Conservation (phyloP, 495 filamentous ascomycete genomes). For the Hypoxylon rickii region DNA sequence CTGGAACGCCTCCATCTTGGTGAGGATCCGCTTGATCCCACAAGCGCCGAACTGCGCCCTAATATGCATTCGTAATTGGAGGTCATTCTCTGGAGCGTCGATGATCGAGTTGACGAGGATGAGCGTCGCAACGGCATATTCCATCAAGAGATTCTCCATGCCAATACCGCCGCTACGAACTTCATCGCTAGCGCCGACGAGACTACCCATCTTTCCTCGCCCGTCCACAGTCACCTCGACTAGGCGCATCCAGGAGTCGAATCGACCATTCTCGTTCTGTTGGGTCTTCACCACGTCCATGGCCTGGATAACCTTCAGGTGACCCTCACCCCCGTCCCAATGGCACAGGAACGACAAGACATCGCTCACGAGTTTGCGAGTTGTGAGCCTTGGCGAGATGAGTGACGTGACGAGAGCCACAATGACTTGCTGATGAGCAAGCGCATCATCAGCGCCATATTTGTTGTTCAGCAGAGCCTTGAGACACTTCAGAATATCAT, state of each 20-base stretch:
- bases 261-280: constrained; percentile 91
- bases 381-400: constrained; percentile 86
- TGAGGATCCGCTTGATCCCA: constrained; percentile 90
- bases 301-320: constrained; percentile 89
- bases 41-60: constrained; percentile 95
- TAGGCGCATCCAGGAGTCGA: constrained; percentile 98
- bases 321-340: constrained; percentile 93
- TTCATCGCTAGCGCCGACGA: constrained; percentile 96
- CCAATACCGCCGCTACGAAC: constrained; percentile 96
- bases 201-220: constrained; percentile 95
- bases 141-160: constrained; percentile 99
- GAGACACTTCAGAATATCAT: constrained; percentile 96
- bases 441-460: constrained; percentile 96
- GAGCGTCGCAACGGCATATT: constrained; percentile 95
- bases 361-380: constrained; percentile 93
- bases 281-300: constrained; percentile 90
- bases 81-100: constrained; percentile 83
- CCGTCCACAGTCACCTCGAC: constrained; percentile 98
- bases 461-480: constrained; percentile 99
- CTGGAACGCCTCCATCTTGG: constrained; percentile 98
- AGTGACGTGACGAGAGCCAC: constrained; percentile 86
- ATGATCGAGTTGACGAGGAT: constrained; percentile 97
- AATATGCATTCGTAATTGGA: constrained; percentile 91
- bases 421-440: constrained; percentile 85
- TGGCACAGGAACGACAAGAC: constrained; percentile 96